A percentile compares a stretch with the other conserved stretches of the same genome.
Conservation (phyloP, 306 rosid species). For the Crataegus laevigata region DNA sequence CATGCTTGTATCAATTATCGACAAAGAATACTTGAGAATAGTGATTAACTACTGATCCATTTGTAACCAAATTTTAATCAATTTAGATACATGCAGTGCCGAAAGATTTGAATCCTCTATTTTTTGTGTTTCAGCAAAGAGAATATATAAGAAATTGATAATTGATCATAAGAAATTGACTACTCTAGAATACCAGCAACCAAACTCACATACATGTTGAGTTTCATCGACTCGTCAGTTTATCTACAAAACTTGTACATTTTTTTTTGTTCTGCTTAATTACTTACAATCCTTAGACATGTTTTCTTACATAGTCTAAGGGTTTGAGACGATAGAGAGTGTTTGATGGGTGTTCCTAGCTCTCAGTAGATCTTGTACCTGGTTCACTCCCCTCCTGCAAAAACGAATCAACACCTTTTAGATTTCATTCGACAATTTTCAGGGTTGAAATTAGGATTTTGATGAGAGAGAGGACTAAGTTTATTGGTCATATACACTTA, state of each 20-base stretch:
- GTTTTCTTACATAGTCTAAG: background rate
- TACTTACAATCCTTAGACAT: background rate
- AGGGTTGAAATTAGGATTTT: background rate
- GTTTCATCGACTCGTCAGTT: background rate
- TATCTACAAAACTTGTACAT: background rate
- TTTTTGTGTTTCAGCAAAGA: background rate
- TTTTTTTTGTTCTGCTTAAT: background rate
- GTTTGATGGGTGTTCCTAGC: background rate
- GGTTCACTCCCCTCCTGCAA: constrained; percentile 11
- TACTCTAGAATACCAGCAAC: background rate
- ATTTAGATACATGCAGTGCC: no score
- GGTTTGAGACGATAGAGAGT: background rate
- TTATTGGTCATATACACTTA: constrained; percentile 21
- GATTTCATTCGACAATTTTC: background rate
- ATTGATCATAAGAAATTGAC: background rate
- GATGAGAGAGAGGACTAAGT: background rate
- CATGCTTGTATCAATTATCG: background rate
- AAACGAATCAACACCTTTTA: background rate
- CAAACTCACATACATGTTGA: background rate
- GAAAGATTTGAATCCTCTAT: no score
- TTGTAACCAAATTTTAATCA: no score
- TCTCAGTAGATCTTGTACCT: background rate
- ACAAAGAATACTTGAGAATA: no score
- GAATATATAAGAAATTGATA: background rate
- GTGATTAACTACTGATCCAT: no score